Evolutionary conservation across 805 yeast species (phyloP).

Genomic region (Metschnikowia similis): DNA sequence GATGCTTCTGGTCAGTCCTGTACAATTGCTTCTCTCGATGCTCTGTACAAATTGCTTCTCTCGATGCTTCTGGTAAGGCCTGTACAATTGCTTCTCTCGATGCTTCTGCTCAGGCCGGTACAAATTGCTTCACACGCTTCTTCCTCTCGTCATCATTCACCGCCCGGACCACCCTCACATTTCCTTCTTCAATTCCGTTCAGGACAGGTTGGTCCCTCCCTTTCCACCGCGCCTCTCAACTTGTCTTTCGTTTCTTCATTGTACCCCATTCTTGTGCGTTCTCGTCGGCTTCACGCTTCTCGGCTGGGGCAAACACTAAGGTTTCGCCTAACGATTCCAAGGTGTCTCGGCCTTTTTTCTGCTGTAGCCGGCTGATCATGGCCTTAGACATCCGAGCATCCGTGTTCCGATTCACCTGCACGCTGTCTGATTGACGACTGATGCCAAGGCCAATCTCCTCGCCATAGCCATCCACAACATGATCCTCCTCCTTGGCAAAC

Average conservation of each 20-base stretch:
- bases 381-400: constrained; percentile 58
- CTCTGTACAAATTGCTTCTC: too few relatives aligned
- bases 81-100: too few relatives aligned
- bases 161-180: too few relatives aligned
- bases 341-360: constrained; percentile 12
- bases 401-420: constrained; percentile 42
- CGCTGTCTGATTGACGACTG: constrained; percentile 39
- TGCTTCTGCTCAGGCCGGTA: too few relatives aligned
- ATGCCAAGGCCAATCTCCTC: constrained; percentile 83
- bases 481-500: constrained; percentile 72
- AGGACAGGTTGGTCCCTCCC: too few relatives aligned
- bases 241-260: not conserved
- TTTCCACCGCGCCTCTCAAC: not conserved
- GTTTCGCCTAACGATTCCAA: constrained; percentile 8
- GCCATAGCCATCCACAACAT: constrained; percentile 60
- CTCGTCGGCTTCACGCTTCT: constrained; percentile 1
- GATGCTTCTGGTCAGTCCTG: too few relatives aligned
- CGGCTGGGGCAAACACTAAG: constrained; percentile 8
- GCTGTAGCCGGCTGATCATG: constrained; percentile 48
- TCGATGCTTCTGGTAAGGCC: too few relatives aligned
- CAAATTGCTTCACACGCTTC: too few relatives aligned
- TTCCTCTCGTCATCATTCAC: too few relatives aligned
- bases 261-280: not conserved
- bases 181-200: too few relatives aligned
- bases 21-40: too few relatives aligned